phyloP scores from a whole-genome alignment of 352 stramenopile genomes.

The Proteromonas lacertae region DNA sequence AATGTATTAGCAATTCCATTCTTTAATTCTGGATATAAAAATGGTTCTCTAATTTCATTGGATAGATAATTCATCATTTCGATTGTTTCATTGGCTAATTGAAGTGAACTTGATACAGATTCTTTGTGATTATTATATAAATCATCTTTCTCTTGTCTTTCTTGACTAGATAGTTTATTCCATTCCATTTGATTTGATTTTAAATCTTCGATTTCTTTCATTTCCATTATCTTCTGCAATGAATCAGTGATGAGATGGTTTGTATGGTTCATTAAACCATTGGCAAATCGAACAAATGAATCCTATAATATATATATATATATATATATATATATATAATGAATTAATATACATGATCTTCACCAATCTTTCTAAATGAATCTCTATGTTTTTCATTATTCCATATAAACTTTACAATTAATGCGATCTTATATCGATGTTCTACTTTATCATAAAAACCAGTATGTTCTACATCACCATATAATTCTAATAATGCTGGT shows the following conservation, averaged over 20 bases:
- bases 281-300: slow-evolving; percentile 81
- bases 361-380: not conserved
- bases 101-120: no score
- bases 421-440: slow-evolving; percentile 23
- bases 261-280: slow-evolving; percentile 95
- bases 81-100: no score
- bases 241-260: slow-evolving; percentile 73
- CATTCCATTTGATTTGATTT: no score
- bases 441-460: slow-evolving; percentile 88
- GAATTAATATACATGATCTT: not conserved
- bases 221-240: slow-evolving; percentile 72
- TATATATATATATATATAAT: not conserved
- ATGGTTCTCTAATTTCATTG: no score
- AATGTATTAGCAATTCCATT: no score
- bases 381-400: not conserved
- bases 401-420: slow-evolving; percentile 1
- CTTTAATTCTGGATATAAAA: no score
- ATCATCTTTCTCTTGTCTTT: no score
- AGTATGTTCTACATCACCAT: slow-evolving; percentile 86
- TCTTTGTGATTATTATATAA: no score
- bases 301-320: not conserved
- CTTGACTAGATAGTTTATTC: no score
- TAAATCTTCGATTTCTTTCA: slow-evolving; percentile 56
- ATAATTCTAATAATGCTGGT: slow-evolving; percentile 71
- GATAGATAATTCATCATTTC: no score